Conservation (phyloP, 768 basidiomycete genomes). For the Fomitopsis pulvina region DNA sequence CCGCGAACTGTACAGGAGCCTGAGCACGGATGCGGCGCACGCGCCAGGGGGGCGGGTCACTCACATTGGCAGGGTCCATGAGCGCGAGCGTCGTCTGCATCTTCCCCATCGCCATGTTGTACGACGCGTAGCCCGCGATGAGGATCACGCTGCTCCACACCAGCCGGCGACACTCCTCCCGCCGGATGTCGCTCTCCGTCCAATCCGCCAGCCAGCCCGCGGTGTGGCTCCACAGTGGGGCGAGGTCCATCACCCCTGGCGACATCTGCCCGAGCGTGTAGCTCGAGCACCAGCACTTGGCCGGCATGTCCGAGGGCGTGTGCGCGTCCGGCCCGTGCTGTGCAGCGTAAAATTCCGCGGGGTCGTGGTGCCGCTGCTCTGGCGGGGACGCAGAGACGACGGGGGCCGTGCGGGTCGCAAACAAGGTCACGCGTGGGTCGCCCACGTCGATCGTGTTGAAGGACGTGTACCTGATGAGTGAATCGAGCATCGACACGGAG, state of each 20-base stretch:
- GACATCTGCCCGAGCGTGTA: conserved; percentile 48
- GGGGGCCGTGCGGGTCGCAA: conserved; percentile 9
- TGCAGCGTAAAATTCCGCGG: not conserved
- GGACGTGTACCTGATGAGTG: conserved; percentile 52
- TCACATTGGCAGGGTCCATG: conserved; percentile 56
- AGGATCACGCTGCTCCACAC: conserved; percentile 69
- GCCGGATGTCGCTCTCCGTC: conserved; percentile 48
- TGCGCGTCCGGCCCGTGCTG: not conserved
- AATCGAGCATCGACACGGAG: conserved; percentile 56
- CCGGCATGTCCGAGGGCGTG: not conserved
- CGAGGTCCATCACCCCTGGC: conserved; percentile 43
- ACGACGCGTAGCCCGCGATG: conserved; percentile 58
- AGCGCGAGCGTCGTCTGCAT: conserved; percentile 40
- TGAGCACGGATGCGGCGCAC: not conserved
- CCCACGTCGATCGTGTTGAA: conserved; percentile 53
- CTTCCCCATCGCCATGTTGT: conserved; percentile 39
- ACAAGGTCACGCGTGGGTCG: conserved; percentile 33
- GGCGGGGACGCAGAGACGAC: conserved; percentile 1
- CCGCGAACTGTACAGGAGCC: conserved; percentile 45
- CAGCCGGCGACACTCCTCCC: conserved; percentile 65
- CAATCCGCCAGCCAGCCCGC: conserved; percentile 54
- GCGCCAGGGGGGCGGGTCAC: no score
- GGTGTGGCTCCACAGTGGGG: conserved; percentile 58
- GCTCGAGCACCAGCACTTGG: conserved; percentile 22
- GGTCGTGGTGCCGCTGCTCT: not conserved